Percentiles rank a stretch among this genome's conserved stretches.
Evolutionary conservation across 345 rosid genomes (phyloP).

Genomic region (Bruguiera sexangula): DNA sequence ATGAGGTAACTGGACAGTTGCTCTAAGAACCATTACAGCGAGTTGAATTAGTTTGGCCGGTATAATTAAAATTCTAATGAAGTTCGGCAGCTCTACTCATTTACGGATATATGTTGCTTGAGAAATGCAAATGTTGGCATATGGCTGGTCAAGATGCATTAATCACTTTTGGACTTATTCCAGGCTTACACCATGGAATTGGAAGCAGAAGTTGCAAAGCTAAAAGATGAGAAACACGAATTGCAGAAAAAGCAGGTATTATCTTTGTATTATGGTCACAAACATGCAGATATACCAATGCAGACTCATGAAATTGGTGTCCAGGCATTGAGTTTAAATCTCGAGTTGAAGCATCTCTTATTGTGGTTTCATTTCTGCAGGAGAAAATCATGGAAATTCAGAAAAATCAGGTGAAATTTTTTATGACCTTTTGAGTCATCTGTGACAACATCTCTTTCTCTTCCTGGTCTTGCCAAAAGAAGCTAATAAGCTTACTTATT

Average conservation of each 20-base stretch:
- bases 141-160: neutral
- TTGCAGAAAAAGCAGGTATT: slow-evolving; percentile 72
- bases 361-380: slow-evolving; percentile 41
- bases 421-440: slow-evolving; percentile 2
- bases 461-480: neutral
- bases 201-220: slow-evolving; percentile 87
- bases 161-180: slow-evolving; percentile 18
- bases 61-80: neutral
- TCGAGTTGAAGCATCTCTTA: slow-evolving; percentile 9
- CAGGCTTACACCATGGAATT: slow-evolving; percentile 95
- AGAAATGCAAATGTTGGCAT: neutral
- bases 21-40: slow-evolving; percentile 16
- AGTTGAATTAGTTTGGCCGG: slow-evolving; percentile 11
- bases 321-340: neutral
- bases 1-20: slow-evolving; percentile 29
- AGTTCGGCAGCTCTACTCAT: neutral
- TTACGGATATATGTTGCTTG: neutral
- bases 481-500: neutral
- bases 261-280: neutral
- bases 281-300: neutral
- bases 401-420: slow-evolving; percentile 64
- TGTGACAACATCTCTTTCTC: neutral
- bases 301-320: neutral
- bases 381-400: slow-evolving; percentile 65
- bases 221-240: slow-evolving; percentile 77